These are phyloP conservation scores for Pythium plurisporium DNA, from an alignment of 352 stramenopile species.

Conservation along the genomic window DNA sequence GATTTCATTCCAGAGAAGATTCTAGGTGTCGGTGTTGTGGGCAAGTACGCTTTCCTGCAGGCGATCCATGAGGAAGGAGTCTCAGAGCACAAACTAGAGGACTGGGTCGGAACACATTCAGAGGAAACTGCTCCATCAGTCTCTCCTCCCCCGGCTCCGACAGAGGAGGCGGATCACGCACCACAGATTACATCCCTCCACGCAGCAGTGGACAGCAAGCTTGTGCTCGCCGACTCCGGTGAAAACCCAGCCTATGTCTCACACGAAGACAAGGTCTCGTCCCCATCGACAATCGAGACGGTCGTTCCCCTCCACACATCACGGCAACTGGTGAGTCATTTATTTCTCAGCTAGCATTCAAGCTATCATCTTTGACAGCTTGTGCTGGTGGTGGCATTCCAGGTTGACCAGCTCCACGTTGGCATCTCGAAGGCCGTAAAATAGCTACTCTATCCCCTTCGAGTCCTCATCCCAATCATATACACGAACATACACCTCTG, in stretches of 20 bases:
- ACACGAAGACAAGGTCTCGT: slow-evolving; percentile 52
- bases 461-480: neutral
- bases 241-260: slow-evolving; percentile 38
- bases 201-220: slow-evolving; percentile 29
- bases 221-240: slow-evolving; percentile 15
- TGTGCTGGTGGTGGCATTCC: neutral
- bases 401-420: slow-evolving; percentile 28
- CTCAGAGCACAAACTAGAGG: slow-evolving; percentile 48
- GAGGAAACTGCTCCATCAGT: neutral
- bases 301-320: slow-evolving; percentile 69
- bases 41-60: slow-evolving; percentile 77
- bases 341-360: no score
- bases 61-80: slow-evolving; percentile 45
- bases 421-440: slow-evolving; percentile 22
- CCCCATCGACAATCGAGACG: slow-evolving; percentile 70
- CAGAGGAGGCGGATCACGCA: neutral
- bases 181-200: slow-evolving; percentile 12
- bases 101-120: slow-evolving; percentile 34
- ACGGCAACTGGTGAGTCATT: slow-evolving; percentile 46
- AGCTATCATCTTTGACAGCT: neutral
- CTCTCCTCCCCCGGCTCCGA: neutral
- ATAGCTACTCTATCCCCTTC: slow-evolving; percentile 4
- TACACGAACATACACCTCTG: neutral
- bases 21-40: slow-evolving; percentile 68
- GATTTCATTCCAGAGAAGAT: slow-evolving; percentile 89